Evolutionary conservation across 2,329 filamentous ascomycete genomes (phyloP).

Genomic region (Metarhizium brunneum): DNA sequence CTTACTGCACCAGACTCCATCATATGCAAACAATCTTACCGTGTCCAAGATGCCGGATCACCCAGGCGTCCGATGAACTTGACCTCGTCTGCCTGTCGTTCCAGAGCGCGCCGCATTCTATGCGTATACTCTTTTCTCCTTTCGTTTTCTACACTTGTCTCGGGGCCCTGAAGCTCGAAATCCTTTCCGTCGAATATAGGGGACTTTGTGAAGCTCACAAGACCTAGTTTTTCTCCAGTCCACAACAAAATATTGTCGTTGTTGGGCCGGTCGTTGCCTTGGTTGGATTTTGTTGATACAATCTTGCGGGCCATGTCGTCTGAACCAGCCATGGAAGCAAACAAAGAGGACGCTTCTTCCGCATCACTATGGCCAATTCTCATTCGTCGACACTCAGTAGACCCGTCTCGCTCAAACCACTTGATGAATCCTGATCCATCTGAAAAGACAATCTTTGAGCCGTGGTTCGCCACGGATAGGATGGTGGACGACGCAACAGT

Average conservation of each 20-base stretch:
- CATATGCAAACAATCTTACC: neutral
- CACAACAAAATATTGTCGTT: constrained; percentile 70
- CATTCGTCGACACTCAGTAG: constrained; percentile 46
- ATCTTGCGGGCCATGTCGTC: constrained; percentile 78
- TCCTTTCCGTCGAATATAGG: constrained; percentile 39
- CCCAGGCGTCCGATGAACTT: constrained; percentile 61
- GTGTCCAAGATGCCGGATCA: neutral
- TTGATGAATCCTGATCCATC: constrained; percentile 78
- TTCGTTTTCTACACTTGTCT: constrained; percentile 35
- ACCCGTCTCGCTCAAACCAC: constrained; percentile 84
- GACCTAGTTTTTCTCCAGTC: constrained; percentile 77
- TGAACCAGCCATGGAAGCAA: constrained; percentile 40
- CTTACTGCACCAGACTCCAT: neutral
- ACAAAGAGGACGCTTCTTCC: constrained; percentile 37
- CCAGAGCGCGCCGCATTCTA: constrained; percentile 65
- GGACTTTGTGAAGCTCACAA: constrained; percentile 53
- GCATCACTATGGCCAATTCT: constrained; percentile 47
- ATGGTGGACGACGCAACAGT: constrained; percentile 74
- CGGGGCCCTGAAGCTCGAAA: constrained; percentile 40
- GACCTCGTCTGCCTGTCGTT: constrained; percentile 70
- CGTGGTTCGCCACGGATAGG: constrained; percentile 72
- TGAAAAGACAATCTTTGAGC: constrained; percentile 70
- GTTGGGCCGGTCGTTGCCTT: constrained; percentile 27
- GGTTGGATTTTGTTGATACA: constrained; percentile 45
- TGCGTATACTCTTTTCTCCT: constrained; percentile 54